A percentile compares a stretch with the other conserved stretches of the same genome.
These are phyloP conservation scores for Trichosanthes truncata DNA, from an alignment of 306 rosid species.

Conservation along the genomic window DNA sequence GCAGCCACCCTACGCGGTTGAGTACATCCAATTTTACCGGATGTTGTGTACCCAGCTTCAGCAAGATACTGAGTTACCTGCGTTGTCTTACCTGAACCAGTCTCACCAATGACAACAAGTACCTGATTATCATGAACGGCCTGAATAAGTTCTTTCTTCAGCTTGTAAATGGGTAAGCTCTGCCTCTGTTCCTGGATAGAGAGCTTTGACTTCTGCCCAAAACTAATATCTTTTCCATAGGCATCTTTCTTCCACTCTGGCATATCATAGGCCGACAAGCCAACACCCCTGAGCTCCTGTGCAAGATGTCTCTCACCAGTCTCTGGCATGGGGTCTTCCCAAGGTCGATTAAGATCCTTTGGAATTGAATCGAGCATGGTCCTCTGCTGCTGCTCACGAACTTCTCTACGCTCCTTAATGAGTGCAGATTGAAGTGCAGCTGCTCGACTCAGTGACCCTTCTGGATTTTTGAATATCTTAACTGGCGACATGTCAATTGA, in stretches of 20 bases:
- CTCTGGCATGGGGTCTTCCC: slow-evolving; percentile 96
- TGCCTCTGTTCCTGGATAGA: slow-evolving; percentile 75
- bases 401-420: slow-evolving; percentile 89
- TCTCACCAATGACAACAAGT: slow-evolving; percentile 80
- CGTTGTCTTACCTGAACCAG: slow-evolving; percentile 91
- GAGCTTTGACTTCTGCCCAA: slow-evolving; percentile 86
- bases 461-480: slow-evolving; percentile 85
- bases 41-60: slow-evolving; percentile 70
- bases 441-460: slow-evolving; percentile 79
- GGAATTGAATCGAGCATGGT: slow-evolving; percentile 87
- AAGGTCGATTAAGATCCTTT: slow-evolving; percentile 93
- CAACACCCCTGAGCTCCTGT: slow-evolving; percentile 87
- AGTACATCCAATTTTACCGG: slow-evolving; percentile 80
- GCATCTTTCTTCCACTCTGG: slow-evolving; percentile 95
- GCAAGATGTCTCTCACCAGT: slow-evolving; percentile 88
- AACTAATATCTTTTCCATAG: slow-evolving; percentile 70
- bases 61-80: slow-evolving; percentile 89
- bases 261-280: slow-evolving; percentile 81
- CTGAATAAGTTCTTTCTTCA: slow-evolving; percentile 67
- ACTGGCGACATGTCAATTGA: slow-evolving; percentile 87
- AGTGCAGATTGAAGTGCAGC: slow-evolving; percentile 92
- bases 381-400: slow-evolving; percentile 75
- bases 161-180: slow-evolving; percentile 73
- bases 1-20: slow-evolving; percentile 96
- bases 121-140: slow-evolving; percentile 81